phyloP scores from a whole-genome alignment of 495 filamentous ascomycete species.

The Glarea lozoyensis region DNA sequence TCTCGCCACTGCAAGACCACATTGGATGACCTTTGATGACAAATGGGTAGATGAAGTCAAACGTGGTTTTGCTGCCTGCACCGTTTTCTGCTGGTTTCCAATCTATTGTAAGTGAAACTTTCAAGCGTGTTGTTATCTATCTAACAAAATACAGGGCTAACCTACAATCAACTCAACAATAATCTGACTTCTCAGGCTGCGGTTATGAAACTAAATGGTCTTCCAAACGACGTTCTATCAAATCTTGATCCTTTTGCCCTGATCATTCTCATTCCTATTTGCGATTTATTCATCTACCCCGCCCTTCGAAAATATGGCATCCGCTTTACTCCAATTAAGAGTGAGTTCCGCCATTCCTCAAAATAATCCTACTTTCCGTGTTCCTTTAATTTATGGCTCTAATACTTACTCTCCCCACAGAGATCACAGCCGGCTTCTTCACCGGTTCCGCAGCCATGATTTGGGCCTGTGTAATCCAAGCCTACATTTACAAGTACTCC shows the following conservation, averaged over 20 bases:
- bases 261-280: conserved; percentile 71
- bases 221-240: conserved; percentile 71
- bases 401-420: background rate
- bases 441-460: conserved; percentile 54
- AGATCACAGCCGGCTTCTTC: conserved; percentile 61
- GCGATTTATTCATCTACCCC: conserved; percentile 63
- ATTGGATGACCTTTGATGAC: conserved; percentile 62
- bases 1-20: conserved; percentile 27
- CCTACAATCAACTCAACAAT: conserved; percentile 37
- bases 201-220: conserved; percentile 57
- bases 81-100: conserved; percentile 53
- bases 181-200: conserved; percentile 71
- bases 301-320: conserved; percentile 50
- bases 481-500: conserved; percentile 59
- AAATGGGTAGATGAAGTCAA: conserved; percentile 64
- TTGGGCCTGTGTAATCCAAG: conserved; percentile 54
- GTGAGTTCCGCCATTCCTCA: no score
- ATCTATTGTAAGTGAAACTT: no score
- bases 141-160: no score
- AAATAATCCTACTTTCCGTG: no score
- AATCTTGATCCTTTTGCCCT: conserved; percentile 72
- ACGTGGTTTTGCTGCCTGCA: conserved; percentile 60
- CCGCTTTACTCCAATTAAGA: conserved; percentile 64
- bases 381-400: background rate
- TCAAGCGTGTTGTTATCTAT: no score